These are phyloP conservation scores for Hypericum androsaemum DNA, from an alignment of 345 rosid species.

Conservation along the genomic window DNA sequence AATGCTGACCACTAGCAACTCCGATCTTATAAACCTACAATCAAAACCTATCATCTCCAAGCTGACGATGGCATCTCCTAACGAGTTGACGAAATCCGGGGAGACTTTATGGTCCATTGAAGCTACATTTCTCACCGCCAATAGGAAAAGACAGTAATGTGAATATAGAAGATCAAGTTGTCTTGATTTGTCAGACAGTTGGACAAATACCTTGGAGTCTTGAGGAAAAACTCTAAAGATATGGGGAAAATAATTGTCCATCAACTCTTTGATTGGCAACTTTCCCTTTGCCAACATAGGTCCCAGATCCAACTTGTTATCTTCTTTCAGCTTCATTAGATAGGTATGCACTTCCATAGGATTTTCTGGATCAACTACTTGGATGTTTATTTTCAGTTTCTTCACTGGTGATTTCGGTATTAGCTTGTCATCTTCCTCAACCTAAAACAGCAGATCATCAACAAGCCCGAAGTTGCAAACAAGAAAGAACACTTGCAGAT, in stretches of 20 bases:
- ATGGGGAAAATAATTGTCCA: conserved; percentile 19
- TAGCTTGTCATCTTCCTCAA: conserved; percentile 7
- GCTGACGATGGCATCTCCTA: conserved; percentile 14
- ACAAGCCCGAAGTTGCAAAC: not conserved
- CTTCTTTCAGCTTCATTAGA: conserved; percentile 19
- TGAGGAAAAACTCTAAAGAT: conserved; percentile 22
- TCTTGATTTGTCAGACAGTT: conserved; percentile 9
- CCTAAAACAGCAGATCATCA: conserved; percentile 6
- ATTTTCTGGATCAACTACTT: conserved; percentile 18
- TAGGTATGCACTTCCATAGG: conserved; percentile 23
- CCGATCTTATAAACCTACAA: conserved; percentile 24
- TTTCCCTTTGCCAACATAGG: conserved; percentile 15
- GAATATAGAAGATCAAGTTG: conserved; percentile 13
- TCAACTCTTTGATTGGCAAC: conserved; percentile 23
- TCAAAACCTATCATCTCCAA: conserved; percentile 24
- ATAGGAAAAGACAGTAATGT: conserved; percentile 21
- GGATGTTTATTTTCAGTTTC: conserved; percentile 12
- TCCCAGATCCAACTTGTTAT: conserved; percentile 19
- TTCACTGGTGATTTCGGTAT: conserved; percentile 11
- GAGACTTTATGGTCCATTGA: conserved; percentile 15
- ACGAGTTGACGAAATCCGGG: conserved; percentile 15
- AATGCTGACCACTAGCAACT: conserved; percentile 14
- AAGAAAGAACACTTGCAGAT: not conserved
- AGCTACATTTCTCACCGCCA: conserved; percentile 19
- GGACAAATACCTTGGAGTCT: conserved; percentile 8